These are phyloP conservation scores for Termitomyces sp. DNA, from an alignment of 768 basidiomycete genomes.

Conservation along the genomic window DNA sequence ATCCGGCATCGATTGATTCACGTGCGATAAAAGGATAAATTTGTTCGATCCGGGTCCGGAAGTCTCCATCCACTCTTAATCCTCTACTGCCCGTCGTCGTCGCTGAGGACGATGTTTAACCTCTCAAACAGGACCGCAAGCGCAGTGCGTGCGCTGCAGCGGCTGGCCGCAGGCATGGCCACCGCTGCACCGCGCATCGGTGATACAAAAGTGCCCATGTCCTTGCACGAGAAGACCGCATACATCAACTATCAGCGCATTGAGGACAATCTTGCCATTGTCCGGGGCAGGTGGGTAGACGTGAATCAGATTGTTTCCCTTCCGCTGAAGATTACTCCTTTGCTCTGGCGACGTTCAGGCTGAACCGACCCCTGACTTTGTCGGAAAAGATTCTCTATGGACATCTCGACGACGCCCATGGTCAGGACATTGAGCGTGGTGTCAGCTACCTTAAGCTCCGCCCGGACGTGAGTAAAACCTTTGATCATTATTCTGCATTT, in stretches of 20 bases:
- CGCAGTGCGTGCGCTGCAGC: slow-evolving; percentile 50
- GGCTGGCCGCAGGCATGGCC: slow-evolving; percentile 69
- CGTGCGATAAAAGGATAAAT: slow-evolving; percentile 38
- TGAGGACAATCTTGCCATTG: slow-evolving; percentile 91
- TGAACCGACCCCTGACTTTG: slow-evolving; percentile 86
- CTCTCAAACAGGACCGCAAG: slow-evolving; percentile 50
- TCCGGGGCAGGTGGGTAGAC: slow-evolving; percentile 69
- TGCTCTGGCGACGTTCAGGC: slow-evolving; percentile 38
- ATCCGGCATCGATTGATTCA: slow-evolving; percentile 26
- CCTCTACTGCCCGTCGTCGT: slow-evolving; percentile 23
- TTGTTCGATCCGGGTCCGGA: slow-evolving; percentile 33
- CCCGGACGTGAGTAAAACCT: slow-evolving; percentile 74
- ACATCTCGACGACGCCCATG: slow-evolving; percentile 91
- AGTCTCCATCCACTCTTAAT: slow-evolving; percentile 26
- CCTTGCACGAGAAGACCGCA: slow-evolving; percentile 73
- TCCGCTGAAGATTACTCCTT: neutral
- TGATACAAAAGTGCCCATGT: slow-evolving; percentile 89
- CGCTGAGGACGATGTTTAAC: slow-evolving; percentile 58
- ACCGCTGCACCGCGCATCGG: slow-evolving; percentile 79
- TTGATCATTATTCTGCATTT: neutral
- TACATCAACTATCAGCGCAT: slow-evolving; percentile 97
- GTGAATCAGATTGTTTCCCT: neutral
- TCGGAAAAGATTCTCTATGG: slow-evolving; percentile 98
- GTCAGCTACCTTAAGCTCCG: slow-evolving; percentile 95
- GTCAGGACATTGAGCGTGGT: slow-evolving; percentile 89